Evolutionary conservation across 495 filamentous ascomycete species (phyloP).

Genomic region (Bryoglossum gracile): DNA sequence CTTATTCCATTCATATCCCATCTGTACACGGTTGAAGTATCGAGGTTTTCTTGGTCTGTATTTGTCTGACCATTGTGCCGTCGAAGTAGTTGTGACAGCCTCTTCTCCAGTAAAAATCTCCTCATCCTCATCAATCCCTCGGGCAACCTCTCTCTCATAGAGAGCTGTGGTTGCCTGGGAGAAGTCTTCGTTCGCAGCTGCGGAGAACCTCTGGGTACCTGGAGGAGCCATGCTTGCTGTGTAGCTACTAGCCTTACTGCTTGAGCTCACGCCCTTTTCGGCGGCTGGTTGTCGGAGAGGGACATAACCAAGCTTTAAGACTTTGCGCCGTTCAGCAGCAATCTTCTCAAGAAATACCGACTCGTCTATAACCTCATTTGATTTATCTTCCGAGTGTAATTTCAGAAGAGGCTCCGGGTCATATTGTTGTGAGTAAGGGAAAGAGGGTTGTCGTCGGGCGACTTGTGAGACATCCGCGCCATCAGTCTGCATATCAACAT

Average conservation of each 20-base stretch:
- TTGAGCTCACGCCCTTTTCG: slow-evolving; percentile 22
- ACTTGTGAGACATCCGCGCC: slow-evolving; percentile 15
- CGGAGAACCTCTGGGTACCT: slow-evolving; percentile 64
- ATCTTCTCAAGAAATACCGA: slow-evolving; percentile 52
- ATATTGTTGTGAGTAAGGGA: slow-evolving; percentile 34
- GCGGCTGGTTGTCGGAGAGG: slow-evolving; percentile 46
- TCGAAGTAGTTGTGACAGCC: slow-evolving; percentile 54
- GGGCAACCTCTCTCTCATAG: slow-evolving; percentile 89
- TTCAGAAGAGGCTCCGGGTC: slow-evolving; percentile 70
- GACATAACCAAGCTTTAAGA: slow-evolving; percentile 63
- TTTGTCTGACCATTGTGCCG: slow-evolving; percentile 80
- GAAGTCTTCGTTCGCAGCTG: slow-evolving; percentile 73
- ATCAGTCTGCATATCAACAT: slow-evolving; percentile 21
- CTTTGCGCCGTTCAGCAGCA: slow-evolving; percentile 52
- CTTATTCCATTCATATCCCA: slow-evolving; percentile 99
- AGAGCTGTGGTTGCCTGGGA: slow-evolving; percentile 85
- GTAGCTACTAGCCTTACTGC: slow-evolving; percentile 2
- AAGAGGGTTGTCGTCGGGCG: slow-evolving; percentile 21
- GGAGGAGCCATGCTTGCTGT: slow-evolving; percentile 38
- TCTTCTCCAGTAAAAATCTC: slow-evolving; percentile 95
- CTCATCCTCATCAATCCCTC: slow-evolving; percentile 86
- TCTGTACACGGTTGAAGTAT: slow-evolving; percentile 97
- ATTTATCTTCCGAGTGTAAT: slow-evolving; percentile 60
- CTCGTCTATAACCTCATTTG: slow-evolving; percentile 55
- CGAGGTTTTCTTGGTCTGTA: slow-evolving; percentile 88